Evolutionary conservation across 495 filamentous ascomycete species (phyloP).

Genomic region (Coniosporium apollinis): DNA sequence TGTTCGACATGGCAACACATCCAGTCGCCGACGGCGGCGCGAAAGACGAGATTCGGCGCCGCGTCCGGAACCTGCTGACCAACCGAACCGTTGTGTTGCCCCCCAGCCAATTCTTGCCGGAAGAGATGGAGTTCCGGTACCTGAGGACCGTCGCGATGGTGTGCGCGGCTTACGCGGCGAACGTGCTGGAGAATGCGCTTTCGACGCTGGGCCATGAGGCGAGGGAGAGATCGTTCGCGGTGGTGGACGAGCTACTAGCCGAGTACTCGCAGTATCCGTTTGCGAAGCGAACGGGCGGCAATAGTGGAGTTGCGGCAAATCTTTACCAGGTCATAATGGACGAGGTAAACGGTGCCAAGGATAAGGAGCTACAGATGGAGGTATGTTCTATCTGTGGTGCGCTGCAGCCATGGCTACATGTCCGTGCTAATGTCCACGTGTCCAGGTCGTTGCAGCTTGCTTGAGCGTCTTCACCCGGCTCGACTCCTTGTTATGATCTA

Average conservation of each 20-base stretch:
- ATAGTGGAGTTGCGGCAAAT: conserved; percentile 78
- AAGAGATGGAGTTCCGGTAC: conserved; percentile 85
- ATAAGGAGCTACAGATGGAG: conserved; percentile 91
- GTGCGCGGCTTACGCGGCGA: conserved; percentile 93
- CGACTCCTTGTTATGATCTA: conserved; percentile 57
- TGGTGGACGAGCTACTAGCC: conserved; percentile 87
- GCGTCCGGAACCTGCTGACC: conserved; percentile 83
- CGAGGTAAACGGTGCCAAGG: conserved; percentile 68
- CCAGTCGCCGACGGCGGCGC: conserved; percentile 94
- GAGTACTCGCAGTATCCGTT: conserved; percentile 98
- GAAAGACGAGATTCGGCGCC: conserved; percentile 87
- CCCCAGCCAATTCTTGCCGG: conserved; percentile 68
- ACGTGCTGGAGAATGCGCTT: conserved; percentile 94
- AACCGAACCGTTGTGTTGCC: conserved; percentile 86
- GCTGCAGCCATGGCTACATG: neutral
- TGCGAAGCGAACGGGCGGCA: conserved; percentile 55
- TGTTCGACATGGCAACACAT: conserved; percentile 99
- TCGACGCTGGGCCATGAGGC: conserved; percentile 85
- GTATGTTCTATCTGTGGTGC: conserved; percentile 26
- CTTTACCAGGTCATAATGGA: conserved; percentile 75
- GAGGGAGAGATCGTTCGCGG: conserved; percentile 82
- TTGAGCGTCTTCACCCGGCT: conserved; percentile 92
- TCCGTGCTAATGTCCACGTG: conserved; percentile 2
- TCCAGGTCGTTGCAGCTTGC: conserved; percentile 75
- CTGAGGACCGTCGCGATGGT: conserved; percentile 87